Evolutionary conservation across 805 yeast species (phyloP).

Genomic region (Alloascoidea hylecoeti): DNA sequence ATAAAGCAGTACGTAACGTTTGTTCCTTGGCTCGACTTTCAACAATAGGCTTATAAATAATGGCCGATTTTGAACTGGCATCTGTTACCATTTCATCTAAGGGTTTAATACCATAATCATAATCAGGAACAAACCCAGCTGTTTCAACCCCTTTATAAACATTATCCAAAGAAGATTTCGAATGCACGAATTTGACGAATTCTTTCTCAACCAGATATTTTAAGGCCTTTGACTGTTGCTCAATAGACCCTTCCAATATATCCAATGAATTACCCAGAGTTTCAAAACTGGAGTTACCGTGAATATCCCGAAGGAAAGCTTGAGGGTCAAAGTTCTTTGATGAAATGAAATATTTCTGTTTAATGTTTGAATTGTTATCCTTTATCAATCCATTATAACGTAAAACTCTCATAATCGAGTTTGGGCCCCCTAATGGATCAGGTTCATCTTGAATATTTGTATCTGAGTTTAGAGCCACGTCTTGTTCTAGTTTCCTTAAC

Average conservation of each 20-base stretch:
- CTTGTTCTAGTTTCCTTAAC: not conserved
- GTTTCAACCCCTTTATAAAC: conserved; percentile 37
- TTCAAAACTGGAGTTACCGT: conserved; percentile 36
- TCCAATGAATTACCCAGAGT: conserved; percentile 33
- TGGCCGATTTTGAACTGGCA: conserved; percentile 35
- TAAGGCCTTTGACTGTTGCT: conserved; percentile 32
- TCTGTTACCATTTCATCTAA: conserved; percentile 23
- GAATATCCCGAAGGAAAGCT: conserved; percentile 38
- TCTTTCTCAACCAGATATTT: conserved; percentile 40
- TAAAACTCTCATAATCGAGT: conserved; percentile 27
- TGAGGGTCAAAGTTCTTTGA: conserved; percentile 46
- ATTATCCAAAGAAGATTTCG: conserved; percentile 49
- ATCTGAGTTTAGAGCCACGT: not conserved
- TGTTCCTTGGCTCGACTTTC: conserved; percentile 32
- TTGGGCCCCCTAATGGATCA: conserved; percentile 47
- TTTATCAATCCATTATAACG: conserved; percentile 24
- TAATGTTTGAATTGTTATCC: conserved; percentile 17
- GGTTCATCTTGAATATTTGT: conserved; percentile 19
- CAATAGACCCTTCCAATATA: conserved; percentile 32
- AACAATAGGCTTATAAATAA: conserved; percentile 44
- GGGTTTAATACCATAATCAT: conserved; percentile 19
- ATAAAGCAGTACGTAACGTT: conserved; percentile 32
- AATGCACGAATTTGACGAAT: conserved; percentile 47
- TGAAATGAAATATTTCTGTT: conserved; percentile 35
- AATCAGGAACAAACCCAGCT: conserved; percentile 17